Evolutionary conservation across 805 yeast genomes (phyloP).

Genomic region (Candida nanaspora): DNA sequence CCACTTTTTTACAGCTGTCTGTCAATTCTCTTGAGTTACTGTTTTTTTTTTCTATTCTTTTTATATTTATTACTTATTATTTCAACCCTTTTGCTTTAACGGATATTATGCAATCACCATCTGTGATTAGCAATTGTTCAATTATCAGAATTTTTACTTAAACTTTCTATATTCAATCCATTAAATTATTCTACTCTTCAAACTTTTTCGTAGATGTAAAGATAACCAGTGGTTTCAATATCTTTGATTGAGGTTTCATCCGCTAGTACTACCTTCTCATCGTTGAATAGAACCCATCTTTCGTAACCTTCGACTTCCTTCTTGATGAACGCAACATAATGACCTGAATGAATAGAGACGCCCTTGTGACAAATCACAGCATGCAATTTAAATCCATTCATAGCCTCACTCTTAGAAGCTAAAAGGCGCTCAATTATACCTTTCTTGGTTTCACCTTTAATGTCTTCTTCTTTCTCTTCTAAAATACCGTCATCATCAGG

Average conservation of each 20-base stretch:
- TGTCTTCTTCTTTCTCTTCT: constrained; percentile 15
- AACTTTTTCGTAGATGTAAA: constrained; percentile 25
- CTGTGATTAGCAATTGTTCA: too few relatives aligned
- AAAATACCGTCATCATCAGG: constrained; percentile 71
- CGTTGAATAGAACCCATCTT: constrained; percentile 78
- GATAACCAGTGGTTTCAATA: constrained; percentile 38
- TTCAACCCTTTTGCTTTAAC: too few relatives aligned
- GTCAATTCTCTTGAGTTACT: too few relatives aligned
- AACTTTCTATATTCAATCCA: too few relatives aligned
- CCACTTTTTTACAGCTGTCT: too few relatives aligned
- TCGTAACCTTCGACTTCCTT: constrained; percentile 30
- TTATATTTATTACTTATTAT: too few relatives aligned
- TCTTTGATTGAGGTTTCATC: constrained; percentile 36
- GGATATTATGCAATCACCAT: too few relatives aligned
- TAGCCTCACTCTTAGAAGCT: not conserved
- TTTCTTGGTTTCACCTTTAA: not conserved
- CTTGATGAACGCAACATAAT: constrained; percentile 73
- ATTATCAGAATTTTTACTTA: too few relatives aligned
- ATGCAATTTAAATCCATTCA: constrained; percentile 36
- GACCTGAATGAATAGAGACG: constrained; percentile 83
- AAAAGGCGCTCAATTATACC: constrained; percentile 8
- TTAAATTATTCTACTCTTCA: too few relatives aligned
- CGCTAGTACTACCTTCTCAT: constrained; percentile 73
- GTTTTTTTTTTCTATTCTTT: too few relatives aligned
- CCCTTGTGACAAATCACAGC: constrained; percentile 88